Evolutionary conservation across 805 yeast genomes (phyloP), one percentile per base, ranked within the genome.

Genomic region (Barnettozyma salicaria): DNA sequence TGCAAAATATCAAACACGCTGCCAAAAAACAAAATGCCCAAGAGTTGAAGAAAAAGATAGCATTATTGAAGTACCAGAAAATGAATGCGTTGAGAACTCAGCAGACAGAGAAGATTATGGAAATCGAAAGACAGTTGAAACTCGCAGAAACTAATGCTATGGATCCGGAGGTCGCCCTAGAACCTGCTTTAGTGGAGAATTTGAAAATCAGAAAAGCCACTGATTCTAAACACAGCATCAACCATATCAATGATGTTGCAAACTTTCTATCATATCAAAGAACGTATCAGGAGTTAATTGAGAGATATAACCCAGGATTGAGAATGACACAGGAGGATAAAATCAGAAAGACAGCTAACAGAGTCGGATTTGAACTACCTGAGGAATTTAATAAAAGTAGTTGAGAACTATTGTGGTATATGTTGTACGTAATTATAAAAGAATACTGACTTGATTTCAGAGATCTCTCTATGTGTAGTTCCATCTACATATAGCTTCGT

Each of bases 301-400:
- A 83, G 48, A 71, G 95, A 48, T 92, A 90, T 60, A 86, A 89
- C 52, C 90, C 95, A 4, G 92, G 95, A 3, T 66, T 81, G 43
- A 75, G 75, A 19, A 74, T 82, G 76, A 72, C 78, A 19, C 95
- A 84, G 52, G 73, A 72, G 35, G 96, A 90, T 43, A 78, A 80
- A 39, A 79, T 90, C 19, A 68, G 78, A 49, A 74, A 72, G 55
- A 82, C 95, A 1, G 98, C 97, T 6, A 71, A 79, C 39, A 72
- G 79, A 45, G 98, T 90, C n/a, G 98, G 98, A 0, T 69, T 90
- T 36, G 76, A 76, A 36, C 63, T 80, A 11, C 88, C 87, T 7
- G 66, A 68, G 43, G 43, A 40, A 10, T 40, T 40, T 25, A 30
- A 23, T 17, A 36, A 36, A 30, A n/a, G n/a, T n/a, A n/a, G n/a